Base-by-base conservation (phyloP, 805 yeast genomes). In the Wickerhamomyces subpelliculosus region DNA sequence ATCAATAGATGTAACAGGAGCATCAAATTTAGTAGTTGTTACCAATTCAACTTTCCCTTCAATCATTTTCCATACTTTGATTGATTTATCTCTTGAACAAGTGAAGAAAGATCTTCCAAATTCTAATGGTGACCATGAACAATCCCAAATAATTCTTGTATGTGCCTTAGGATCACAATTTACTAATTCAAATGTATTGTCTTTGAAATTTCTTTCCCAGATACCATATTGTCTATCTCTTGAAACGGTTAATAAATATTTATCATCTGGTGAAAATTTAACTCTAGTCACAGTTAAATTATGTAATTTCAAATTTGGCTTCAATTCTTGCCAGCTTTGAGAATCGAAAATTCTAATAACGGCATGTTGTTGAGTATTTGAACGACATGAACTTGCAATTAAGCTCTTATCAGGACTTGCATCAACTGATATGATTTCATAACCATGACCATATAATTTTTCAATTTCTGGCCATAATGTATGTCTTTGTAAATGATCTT, bases 371-470 rank as follows among this genome's bases (percentile, higher is more conserved):
- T 75, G 73, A 8, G 78, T 75, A 58, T 90, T 90, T 4, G 97
- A 88, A 43, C 81, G 74, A 65, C 97, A 90, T n/a, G 97, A 84
- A 8, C 95, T 78, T 3, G 96, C 96, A 32, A 93, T 70, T 20
- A 82, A 57, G 27, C 62, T 56, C 12, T 76, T 72, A 49, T 73
- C 78, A 5, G 80, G 77, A 8, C 87, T 75, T 2, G 79, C 72
- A 37, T 84, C 95, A 28, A 88, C 70, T 32, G 90, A 73, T 0
- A 87, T 77, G 27, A 89, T 78, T 57, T 94, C 99, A 60, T 87
- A 94, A 8, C 99, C 99, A 58, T 93, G 99, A 0, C 99, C 99
- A 54, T 93, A 93, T 32, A 93, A 61, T 57, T 93, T 93, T 52
- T 93, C 98, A 39, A 82, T 65, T 55, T 93, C 99, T 0, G 98